Base-by-base conservation (phyloP, 495 filamentous ascomycete genomes). In the Penicillium paxilli region DNA sequence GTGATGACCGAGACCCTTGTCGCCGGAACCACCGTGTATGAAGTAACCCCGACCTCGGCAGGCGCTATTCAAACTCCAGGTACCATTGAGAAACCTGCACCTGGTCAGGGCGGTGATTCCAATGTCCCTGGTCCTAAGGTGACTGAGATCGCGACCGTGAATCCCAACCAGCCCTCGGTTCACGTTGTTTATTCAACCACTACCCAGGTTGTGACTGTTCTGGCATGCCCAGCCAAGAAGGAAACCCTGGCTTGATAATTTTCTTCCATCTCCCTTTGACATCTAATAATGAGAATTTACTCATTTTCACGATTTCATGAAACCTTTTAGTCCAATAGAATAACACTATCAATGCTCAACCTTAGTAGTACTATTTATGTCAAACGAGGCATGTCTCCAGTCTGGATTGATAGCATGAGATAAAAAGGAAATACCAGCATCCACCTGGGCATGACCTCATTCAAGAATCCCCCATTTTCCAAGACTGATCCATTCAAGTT, bases 1-100 rank as follows among this genome's bases (percentile, higher is more conserved):
- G 44, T 58, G 14, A 52, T 48, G 4, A 66, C 57, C 2, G 63
- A 66, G 54, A 63, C 60, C 0, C 8, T 66, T 16, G 56, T 63
- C 45, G 52, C 44, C 4, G 44, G 52, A 4, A 66, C 60, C 8
- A 54, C 56, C 14, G 24, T 51, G n/a, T 51, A 38, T 16, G 33
- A 37, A 21, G 48, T 51, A 9, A 44, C 48, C 7, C 33, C 48
- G 2, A 28, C 37, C 17, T 23, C 37, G 17, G 17, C 48, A 3
- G 25, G 16, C 16, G 11, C 12, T 9, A 44, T 32, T 23, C 19
- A 37, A 9, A 49, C 47, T 21, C 4, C 30, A 21, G 17, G 23
- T 17, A 12, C 25, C 22, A 17, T 5, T 23, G 17, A 23, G n/a
- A 42, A 21, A 2, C 40, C 40, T 42, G 19, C 40, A 22, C 40